phyloP scores from a whole-genome alignment of 495 filamentous ascomycete genomes.

The Penicillium tannophilum region DNA sequence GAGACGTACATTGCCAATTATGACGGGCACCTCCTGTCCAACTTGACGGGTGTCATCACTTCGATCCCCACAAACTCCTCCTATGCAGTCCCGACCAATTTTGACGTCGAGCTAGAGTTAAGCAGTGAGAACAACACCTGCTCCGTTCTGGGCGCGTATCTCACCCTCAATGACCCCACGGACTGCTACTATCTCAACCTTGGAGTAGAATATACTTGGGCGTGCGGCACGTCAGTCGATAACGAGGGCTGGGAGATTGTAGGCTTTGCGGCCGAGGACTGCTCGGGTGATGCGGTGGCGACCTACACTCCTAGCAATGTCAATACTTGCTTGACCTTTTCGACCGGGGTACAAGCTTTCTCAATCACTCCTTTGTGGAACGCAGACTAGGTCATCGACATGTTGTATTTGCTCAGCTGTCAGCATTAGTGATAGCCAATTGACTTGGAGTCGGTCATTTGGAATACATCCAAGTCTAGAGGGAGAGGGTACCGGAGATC shows the following conservation, averaged over 20 bases:
- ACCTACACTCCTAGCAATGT: neutral
- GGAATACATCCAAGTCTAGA: no score
- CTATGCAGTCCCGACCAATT: neutral
- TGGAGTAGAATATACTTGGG: neutral
- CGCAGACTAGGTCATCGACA: neutral
- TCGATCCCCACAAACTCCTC: neutral
- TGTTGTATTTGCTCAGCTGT: no score
- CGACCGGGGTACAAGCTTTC: neutral
- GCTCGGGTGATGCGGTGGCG: neutral
- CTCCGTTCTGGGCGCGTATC: neutral
- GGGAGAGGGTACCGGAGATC: no score
- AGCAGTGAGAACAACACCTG: neutral
- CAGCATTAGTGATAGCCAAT: no score
- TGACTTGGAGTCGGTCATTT: no score
- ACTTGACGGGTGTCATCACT: neutral
- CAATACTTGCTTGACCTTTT: neutral
- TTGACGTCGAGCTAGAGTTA: neutral
- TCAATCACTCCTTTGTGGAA: constrained; percentile 4
- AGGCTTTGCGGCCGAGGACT: neutral
- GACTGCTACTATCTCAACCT: constrained; percentile 3
- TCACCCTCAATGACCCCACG: neutral
- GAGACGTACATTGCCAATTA: constrained; percentile 1
- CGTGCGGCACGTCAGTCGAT: neutral
- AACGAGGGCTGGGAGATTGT: constrained; percentile 2
- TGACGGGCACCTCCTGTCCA: neutral